A percentile compares a stretch with the other conserved stretches of the same genome.
Conservation (phyloP, 768 basidiomycete genomes). For the Asterophora parasitica region DNA sequence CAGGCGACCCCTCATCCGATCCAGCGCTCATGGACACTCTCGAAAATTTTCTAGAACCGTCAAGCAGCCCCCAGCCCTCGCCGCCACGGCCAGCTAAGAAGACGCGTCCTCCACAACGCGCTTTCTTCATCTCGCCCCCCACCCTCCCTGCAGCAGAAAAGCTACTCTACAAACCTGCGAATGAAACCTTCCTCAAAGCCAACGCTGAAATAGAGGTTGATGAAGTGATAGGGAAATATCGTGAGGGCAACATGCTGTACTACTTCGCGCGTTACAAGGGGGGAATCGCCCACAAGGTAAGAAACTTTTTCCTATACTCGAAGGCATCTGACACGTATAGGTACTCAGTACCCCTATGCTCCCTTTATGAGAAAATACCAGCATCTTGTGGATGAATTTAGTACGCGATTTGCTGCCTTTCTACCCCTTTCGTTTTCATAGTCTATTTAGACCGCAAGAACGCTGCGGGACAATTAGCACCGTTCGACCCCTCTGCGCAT, state of each 20-base stretch:
- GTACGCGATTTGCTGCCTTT: conserved; percentile 34
- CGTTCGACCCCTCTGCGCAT: conserved; percentile 57
- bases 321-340: conserved; percentile 23
- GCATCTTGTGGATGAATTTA: conserved; percentile 50
- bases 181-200: conserved; percentile 28
- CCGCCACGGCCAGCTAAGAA: conserved; percentile 2
- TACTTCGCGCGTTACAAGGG: conserved; percentile 58
- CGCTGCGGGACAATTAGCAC: conserved; percentile 33
- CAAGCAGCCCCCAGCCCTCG: neutral
- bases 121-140: conserved; percentile 36
- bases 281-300: conserved; percentile 57
- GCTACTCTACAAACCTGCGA: conserved; percentile 34
- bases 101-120: neutral
- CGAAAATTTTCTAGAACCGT: neutral
- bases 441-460: conserved; percentile 41
- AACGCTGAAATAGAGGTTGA: conserved; percentile 30
- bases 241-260: conserved; percentile 33
- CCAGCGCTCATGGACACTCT: conserved; percentile 21
- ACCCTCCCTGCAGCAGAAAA: conserved; percentile 33
- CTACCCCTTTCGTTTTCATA: conserved; percentile 6
- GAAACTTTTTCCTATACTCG: conserved; percentile 18
- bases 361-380: conserved; percentile 33
- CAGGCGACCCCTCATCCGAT: conserved; percentile 13
- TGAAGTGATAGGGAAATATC: conserved; percentile 57
- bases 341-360: conserved; percentile 37